A percentile compares a stretch with the other conserved stretches of the same genome.
Conservation (phyloP, 805 yeast species). For the Zygosaccharomyces siamensis region DNA sequence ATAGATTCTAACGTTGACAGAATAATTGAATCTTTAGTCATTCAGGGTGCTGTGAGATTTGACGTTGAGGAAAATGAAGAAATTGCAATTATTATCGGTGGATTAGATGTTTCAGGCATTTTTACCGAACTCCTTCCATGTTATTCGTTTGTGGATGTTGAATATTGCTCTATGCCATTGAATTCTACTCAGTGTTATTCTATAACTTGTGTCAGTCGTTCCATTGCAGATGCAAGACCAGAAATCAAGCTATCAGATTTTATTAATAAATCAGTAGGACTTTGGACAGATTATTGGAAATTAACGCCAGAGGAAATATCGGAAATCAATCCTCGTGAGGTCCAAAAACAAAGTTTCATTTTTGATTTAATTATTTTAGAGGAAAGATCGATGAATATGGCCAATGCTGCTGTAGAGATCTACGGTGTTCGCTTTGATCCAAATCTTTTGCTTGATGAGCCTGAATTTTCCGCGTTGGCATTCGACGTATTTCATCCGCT, state of each 20-base stretch:
- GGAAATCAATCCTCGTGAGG: slow-evolving; percentile 46
- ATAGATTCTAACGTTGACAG: slow-evolving; percentile 47
- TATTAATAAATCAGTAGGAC: slow-evolving; percentile 38
- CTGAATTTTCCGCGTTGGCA: slow-evolving; percentile 56
- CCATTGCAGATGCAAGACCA: slow-evolving; percentile 17
- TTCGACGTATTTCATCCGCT: slow-evolving; percentile 53
- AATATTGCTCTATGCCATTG: slow-evolving; percentile 39
- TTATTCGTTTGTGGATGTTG: slow-evolving; percentile 27
- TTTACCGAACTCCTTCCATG: slow-evolving; percentile 36
- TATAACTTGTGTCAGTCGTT: slow-evolving; percentile 22
- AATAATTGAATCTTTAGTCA: slow-evolving; percentile 41
- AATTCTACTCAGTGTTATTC: slow-evolving; percentile 47
- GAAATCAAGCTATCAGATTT: slow-evolving; percentile 34
- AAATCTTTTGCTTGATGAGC: slow-evolving; percentile 44
- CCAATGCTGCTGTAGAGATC: slow-evolving; percentile 56
- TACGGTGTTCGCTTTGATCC: slow-evolving; percentile 45
- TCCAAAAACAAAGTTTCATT: slow-evolving; percentile 67
- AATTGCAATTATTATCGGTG: slow-evolving; percentile 35
- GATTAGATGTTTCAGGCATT: slow-evolving; percentile 34
- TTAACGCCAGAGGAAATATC: slow-evolving; percentile 49
- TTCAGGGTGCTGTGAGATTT: slow-evolving; percentile 41
- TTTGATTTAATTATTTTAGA: slow-evolving; percentile 72
- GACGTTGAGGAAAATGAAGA: slow-evolving; percentile 32
- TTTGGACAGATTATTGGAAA: slow-evolving; percentile 68
- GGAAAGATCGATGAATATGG: slow-evolving; percentile 62